Percentiles rank a stretch among this genome's conserved stretches.
phyloP scores from a whole-genome alignment of 2,329 filamentous ascomycete genomes.

The Pestalotiopsis sp. region DNA sequence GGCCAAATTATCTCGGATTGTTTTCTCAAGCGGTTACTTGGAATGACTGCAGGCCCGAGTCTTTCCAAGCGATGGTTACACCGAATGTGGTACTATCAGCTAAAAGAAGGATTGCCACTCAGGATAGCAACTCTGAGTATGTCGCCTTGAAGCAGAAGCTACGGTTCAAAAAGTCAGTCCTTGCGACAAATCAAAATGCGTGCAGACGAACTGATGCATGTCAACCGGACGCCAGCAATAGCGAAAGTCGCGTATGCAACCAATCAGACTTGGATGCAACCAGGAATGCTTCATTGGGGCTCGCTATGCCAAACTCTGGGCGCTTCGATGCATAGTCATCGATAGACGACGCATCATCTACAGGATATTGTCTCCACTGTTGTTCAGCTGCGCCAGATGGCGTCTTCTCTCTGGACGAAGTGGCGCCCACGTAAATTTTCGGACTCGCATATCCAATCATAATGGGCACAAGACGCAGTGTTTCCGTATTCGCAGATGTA shows the following conservation, averaged over 20 bases:
- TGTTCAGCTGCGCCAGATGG: conserved; percentile 48
- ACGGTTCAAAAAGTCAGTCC: background rate
- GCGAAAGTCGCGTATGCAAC: conserved; percentile 18
- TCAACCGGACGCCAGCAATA: conserved; percentile 4
- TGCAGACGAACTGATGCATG: background rate
- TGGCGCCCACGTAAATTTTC: conserved; percentile 13
- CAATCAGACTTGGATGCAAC: conserved; percentile 28
- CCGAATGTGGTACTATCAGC: too few relatives aligned
- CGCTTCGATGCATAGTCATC: conserved; percentile 30
- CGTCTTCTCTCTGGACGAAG: conserved; percentile 46
- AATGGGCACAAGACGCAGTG: background rate
- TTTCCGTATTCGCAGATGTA: background rate
- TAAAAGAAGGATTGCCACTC: background rate
- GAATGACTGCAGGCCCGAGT: too few relatives aligned
- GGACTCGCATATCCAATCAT: background rate
- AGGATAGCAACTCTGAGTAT: background rate
- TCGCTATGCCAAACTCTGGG: conserved; percentile 17
- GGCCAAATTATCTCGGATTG: too few relatives aligned
- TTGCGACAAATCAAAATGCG: background rate
- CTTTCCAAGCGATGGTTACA: too few relatives aligned
- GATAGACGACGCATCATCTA: conserved; percentile 36
- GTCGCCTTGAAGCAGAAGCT: background rate
- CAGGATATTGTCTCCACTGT: conserved; percentile 36
- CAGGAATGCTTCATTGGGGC: conserved; percentile 33
- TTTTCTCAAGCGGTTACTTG: too few relatives aligned